Evolutionary conservation across 192 early-diverging fungal species (phyloP), one percentile per base, ranked within the genome.

Genomic region (Coemansia sp.): DNA sequence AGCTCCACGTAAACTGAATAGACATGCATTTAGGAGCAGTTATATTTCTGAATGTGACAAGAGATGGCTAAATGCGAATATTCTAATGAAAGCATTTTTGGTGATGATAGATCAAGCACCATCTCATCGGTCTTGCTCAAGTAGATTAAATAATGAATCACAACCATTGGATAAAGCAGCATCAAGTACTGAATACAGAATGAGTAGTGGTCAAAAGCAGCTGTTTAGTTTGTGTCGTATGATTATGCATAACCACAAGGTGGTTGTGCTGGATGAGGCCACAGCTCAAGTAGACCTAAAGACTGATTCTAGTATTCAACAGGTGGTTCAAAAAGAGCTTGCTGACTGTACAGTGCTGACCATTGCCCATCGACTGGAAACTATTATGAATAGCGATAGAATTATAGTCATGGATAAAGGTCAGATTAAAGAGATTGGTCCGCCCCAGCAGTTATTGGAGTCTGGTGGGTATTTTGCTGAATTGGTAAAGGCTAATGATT

Each of bases 251-350:
- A 70, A 60, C 21, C 84, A 84, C 58, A 62, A 79, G 14, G 73
- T 89, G 11, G 50, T 90, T n/a, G 59, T 88, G 27, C 62, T 89
- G 62, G 89, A 90, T 48, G 89, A 90, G 58, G 89, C 21, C 21
- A 21, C 21, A 21, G 21, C 21, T 21, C 21, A 21, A 21, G 21
- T 21, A 21, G 21, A 21, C 21, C 21, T 21, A 21, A 21, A 21
- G 21, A 21, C 21, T 21, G 21, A 21, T 21, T 21, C 21, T 21
- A 21, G 21, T 21, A 21, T 21, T 21, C 21, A 21, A 21, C 21
- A 21, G 21, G 21, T 21, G 21, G 1, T 21, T 1, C 21, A 21
- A 21, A 21, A 21, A 21, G 21, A 21, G 21, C 21, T 21, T 21
- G 21, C 21, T 1, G 21, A 21, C 21, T 21, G 21, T 21, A 21